A percentile compares a stretch with the other conserved stretches of the same genome.
Evolutionary conservation across 257 asterid species (phyloP).

Genomic region (Rhazya stricta): DNA sequence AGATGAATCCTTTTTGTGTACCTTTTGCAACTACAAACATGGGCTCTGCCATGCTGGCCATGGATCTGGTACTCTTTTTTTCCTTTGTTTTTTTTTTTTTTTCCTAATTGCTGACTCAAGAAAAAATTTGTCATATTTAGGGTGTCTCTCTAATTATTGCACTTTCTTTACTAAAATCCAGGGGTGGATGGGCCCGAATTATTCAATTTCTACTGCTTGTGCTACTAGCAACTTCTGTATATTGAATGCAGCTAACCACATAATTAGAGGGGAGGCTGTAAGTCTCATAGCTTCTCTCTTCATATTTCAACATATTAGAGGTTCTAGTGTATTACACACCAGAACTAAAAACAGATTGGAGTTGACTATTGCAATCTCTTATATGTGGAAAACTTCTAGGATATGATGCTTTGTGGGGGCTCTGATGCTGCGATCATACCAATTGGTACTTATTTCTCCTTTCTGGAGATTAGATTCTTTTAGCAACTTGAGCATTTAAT

Average conservation of each 20-base stretch:
- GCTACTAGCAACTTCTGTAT: constrained; percentile 97
- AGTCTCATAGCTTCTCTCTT: constrained; percentile 32
- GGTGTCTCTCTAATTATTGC: constrained; percentile 15
- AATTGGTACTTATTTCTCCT: constrained; percentile 48
- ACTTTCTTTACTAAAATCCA: constrained; percentile 31
- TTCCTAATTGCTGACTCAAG: constrained; percentile 15
- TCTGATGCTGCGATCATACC: constrained; percentile 95
- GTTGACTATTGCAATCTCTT: constrained; percentile 10
- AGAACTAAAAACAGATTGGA: neutral
- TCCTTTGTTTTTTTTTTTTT: too few relatives aligned
- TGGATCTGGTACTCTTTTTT: constrained; percentile 97
- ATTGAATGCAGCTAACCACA: constrained; percentile 91
- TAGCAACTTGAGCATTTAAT: constrained; percentile 6
- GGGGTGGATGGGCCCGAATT: constrained; percentile 99
- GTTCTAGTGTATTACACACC: neutral
- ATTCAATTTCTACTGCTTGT: constrained; percentile 95
- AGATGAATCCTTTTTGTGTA: constrained; percentile 96
- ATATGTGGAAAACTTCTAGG: constrained; percentile 49
- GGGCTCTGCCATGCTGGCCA: constrained; percentile 98
- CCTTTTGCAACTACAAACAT: constrained; percentile 97
- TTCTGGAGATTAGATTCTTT: constrained; percentile 14
- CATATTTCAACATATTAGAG: neutral
- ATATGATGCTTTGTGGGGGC: constrained; percentile 96
- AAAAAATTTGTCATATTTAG: neutral
- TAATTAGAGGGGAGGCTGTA: constrained; percentile 97